Conservation (phyloP, 2,329 filamentous ascomycete species). For the Stylonectria norvegica region DNA sequence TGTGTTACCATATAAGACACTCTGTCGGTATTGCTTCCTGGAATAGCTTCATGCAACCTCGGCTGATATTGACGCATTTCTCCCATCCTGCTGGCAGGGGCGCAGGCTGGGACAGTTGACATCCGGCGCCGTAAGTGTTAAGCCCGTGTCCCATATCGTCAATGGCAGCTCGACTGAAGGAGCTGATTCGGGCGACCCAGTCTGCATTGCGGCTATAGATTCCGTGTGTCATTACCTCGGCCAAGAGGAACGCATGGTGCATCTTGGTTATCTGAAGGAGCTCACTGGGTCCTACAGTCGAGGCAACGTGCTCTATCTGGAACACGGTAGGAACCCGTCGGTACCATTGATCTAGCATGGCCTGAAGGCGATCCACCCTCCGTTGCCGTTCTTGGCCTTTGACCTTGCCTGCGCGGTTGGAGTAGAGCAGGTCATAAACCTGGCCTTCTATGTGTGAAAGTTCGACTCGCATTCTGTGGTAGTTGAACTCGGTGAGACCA, state of each 20-base stretch:
- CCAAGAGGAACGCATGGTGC: slow-evolving; percentile 36
- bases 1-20: slow-evolving; percentile 31
- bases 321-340: slow-evolving; percentile 32
- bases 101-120: slow-evolving; percentile 12
- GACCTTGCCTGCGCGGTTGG: slow-evolving; percentile 25
- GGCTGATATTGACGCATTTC: slow-evolving; percentile 32
- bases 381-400: slow-evolving; percentile 30
- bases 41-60: slow-evolving; percentile 34
- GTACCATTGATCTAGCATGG: slow-evolving; percentile 37
- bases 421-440: slow-evolving; percentile 39
- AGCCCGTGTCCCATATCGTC: slow-evolving; percentile 13
- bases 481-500: slow-evolving; percentile 33
- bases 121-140: too few relatives aligned
- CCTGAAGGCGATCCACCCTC: slow-evolving; percentile 27
- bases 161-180: slow-evolving; percentile 26
- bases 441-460: slow-evolving; percentile 40
- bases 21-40: slow-evolving; percentile 29
- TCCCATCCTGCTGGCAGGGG: slow-evolving; percentile 31
- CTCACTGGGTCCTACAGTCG: slow-evolving; percentile 27
- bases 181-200: slow-evolving; percentile 35
- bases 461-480: slow-evolving; percentile 38
- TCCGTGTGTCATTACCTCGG: slow-evolving; percentile 37
- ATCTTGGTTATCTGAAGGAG: slow-evolving; percentile 36
- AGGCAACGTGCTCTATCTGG: slow-evolving; percentile 32
- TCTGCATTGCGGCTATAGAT: slow-evolving; percentile 37